These are phyloP conservation scores for Candida ipomoeae DNA, from an alignment of 805 yeast species.

Conservation along the genomic window DNA sequence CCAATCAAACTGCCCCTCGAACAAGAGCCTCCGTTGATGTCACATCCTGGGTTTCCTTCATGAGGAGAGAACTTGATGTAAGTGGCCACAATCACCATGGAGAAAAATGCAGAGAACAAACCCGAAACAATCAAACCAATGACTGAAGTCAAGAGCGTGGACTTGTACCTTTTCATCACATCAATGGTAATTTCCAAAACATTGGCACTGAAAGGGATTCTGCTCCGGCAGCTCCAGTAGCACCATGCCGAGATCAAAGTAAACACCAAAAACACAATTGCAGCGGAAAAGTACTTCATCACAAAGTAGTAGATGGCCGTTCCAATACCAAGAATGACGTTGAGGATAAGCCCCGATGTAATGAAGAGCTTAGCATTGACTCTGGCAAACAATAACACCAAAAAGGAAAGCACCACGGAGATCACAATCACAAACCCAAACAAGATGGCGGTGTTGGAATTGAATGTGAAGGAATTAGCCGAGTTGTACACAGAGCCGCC, in stretches of 20 bases:
- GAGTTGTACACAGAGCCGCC: constrained; percentile 62
- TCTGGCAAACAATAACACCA: constrained; percentile 60
- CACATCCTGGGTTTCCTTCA: constrained; percentile 48
- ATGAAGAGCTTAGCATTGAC: constrained; percentile 64
- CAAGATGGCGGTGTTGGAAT: constrained; percentile 70
- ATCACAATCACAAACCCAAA: constrained; percentile 62
- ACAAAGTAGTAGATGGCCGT: constrained; percentile 72
- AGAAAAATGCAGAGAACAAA: constrained; percentile 61
- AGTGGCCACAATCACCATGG: constrained; percentile 65
- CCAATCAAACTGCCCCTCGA: constrained; percentile 61
- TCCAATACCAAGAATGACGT: constrained; percentile 65
- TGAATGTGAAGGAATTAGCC: constrained; percentile 54
- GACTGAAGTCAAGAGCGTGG: constrained; percentile 57
- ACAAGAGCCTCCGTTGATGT: constrained; percentile 50
- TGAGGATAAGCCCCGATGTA: constrained; percentile 60
- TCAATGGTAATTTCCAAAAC: constrained; percentile 69
- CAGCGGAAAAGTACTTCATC: constrained; percentile 72
- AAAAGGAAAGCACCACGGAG: constrained; percentile 52
- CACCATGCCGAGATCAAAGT: constrained; percentile 61
- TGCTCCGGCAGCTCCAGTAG: constrained; percentile 65
- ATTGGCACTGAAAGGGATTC: constrained; percentile 73
- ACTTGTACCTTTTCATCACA: constrained; percentile 70
- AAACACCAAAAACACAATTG: constrained; percentile 66
- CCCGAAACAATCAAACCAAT: constrained; percentile 58
- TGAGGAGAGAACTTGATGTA: constrained; percentile 73